Evolutionary conservation across 495 filamentous ascomycete species (phyloP).

Genomic region (Zalerion maritima): DNA sequence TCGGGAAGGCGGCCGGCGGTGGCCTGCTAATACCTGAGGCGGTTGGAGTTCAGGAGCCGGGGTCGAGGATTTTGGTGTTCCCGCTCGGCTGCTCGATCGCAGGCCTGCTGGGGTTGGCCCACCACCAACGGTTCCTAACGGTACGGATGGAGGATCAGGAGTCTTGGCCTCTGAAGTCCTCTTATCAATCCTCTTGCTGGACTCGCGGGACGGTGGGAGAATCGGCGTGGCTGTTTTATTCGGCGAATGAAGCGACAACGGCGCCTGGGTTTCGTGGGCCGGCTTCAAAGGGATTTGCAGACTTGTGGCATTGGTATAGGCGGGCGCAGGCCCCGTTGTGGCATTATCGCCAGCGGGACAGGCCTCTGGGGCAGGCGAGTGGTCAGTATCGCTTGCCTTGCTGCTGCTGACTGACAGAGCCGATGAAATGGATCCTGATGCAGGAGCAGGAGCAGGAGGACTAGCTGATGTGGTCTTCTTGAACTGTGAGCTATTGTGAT

Average conservation of each 20-base stretch:
- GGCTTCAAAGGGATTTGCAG: constrained; percentile 16
- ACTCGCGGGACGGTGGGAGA: constrained; percentile 31
- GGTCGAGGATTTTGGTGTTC: constrained; percentile 8
- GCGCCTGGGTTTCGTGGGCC: constrained; percentile 16
- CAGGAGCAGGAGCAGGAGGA: neutral
- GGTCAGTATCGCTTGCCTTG: too few relatives aligned
- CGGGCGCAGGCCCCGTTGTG: too few relatives aligned
- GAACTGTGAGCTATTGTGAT: constrained; percentile 12
- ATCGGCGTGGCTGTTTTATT: constrained; percentile 41
- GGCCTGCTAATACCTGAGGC: constrained; percentile 5
- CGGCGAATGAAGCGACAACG: constrained; percentile 18
- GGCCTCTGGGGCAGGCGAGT: too few relatives aligned
- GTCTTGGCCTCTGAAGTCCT: constrained; percentile 16
- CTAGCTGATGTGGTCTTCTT: constrained; percentile 3
- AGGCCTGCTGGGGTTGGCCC: constrained; percentile 17
- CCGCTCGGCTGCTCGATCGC: constrained; percentile 10
- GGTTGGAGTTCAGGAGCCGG: constrained; percentile 7
- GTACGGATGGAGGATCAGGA: constrained; percentile 13
- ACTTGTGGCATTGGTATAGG: too few relatives aligned
- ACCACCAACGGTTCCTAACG: too few relatives aligned
- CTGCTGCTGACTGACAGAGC: constrained; percentile 1
- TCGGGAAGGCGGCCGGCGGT: constrained; percentile 26
- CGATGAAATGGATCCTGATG: constrained; percentile 6
- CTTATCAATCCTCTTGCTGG: constrained; percentile 17
- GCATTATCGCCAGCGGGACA: too few relatives aligned